Conservation (phyloP, 352 stramenopile genomes). For the Phytophthora fragariae region DNA sequence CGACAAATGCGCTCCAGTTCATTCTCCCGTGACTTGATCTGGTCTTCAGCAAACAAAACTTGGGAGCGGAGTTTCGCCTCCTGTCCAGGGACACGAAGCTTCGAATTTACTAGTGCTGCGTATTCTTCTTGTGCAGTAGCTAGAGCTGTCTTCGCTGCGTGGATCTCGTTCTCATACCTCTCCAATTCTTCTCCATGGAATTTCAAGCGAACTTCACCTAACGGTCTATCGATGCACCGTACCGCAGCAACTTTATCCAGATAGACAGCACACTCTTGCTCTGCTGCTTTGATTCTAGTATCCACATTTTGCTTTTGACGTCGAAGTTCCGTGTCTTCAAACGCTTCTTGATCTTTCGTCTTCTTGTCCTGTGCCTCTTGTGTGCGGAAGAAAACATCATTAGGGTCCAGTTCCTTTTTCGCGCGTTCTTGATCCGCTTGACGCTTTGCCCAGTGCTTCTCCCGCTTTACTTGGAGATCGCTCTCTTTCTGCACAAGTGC, state of each 20-base stretch:
- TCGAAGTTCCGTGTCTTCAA: constrained; percentile 64
- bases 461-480: constrained; percentile 55
- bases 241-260: constrained; percentile 51
- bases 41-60: constrained; percentile 75
- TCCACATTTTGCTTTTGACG: constrained; percentile 57
- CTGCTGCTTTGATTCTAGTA: constrained; percentile 48
- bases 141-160: constrained; percentile 55
- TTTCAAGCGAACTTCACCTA: constrained; percentile 57
- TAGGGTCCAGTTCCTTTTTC: constrained; percentile 79
- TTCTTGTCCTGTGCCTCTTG: constrained; percentile 70
- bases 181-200: constrained; percentile 75
- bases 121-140: constrained; percentile 73
- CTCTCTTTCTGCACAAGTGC: constrained; percentile 55
- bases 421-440: constrained; percentile 69
- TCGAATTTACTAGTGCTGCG: constrained; percentile 59
- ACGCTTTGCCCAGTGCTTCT: constrained; percentile 71
- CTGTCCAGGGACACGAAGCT: constrained; percentile 50
- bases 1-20: constrained; percentile 59
- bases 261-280: constrained; percentile 43
- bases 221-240: constrained; percentile 48
- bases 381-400: constrained; percentile 80
- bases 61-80: constrained; percentile 72
- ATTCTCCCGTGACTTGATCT: constrained; percentile 71
- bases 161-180: constrained; percentile 52
- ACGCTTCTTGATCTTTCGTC: constrained; percentile 54